phyloP scores from a whole-genome alignment of 805 yeast genomes.

The Yamadazyma sp. region DNA sequence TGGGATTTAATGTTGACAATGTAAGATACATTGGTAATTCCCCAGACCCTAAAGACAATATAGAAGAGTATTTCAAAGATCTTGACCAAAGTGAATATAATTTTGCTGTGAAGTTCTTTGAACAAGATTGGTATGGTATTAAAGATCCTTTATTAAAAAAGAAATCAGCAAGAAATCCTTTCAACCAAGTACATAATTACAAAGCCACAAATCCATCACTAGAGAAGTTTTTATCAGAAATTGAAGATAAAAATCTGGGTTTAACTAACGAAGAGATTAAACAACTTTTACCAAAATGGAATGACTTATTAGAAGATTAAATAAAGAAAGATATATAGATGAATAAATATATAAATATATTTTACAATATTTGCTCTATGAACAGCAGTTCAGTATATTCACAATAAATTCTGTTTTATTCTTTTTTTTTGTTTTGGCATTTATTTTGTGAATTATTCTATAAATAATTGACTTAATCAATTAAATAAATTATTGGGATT shows the following conservation, averaged over 20 bases:
- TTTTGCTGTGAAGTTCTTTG: conserved; percentile 54
- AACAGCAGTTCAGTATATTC: too few species aligned
- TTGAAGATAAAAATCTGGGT: conserved; percentile 10
- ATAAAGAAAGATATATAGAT: not conserved
- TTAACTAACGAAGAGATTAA: conserved; percentile 5
- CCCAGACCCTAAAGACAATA: conserved; percentile 44
- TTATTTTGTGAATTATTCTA: too few species aligned
- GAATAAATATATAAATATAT: not conserved
- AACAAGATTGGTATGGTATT: conserved; percentile 57
- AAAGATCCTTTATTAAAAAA: conserved; percentile 43
- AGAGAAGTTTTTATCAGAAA: conserved; percentile 12
- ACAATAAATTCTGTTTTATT: too few species aligned
- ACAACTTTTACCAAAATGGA: conserved; percentile 1
- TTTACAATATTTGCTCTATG: conserved; percentile 1
- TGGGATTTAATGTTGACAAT: conserved; percentile 36
- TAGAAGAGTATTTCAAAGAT: conserved; percentile 42
- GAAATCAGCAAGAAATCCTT: conserved; percentile 57
- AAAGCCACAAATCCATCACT: conserved; percentile 20
- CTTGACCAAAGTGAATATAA: conserved; percentile 47
- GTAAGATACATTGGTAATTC: conserved; percentile 55
- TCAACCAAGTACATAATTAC: conserved; percentile 40
- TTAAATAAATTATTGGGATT: too few species aligned
- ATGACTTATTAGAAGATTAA: not conserved
- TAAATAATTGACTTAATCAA: not conserved
- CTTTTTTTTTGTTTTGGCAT: too few species aligned